Evolutionary conservation across 768 basidiomycete species (phyloP).

Genomic region (Floccularia luteovirens): DNA sequence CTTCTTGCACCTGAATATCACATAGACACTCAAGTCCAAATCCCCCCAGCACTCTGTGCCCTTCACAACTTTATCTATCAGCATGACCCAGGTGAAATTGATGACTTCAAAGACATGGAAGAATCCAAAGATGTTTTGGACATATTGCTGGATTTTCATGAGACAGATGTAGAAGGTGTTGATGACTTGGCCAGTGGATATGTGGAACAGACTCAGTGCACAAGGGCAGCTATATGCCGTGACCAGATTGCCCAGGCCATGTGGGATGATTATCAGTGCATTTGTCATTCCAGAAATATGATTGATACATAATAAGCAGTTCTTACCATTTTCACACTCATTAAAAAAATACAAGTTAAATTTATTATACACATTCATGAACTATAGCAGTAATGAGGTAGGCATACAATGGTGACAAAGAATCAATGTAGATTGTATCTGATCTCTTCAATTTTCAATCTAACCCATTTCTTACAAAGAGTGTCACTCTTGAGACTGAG

Average conservation of each 20-base stretch:
- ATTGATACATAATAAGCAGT: too few species aligned
- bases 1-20: constrained; percentile 5
- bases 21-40: constrained; percentile 5
- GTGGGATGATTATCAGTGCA: constrained; percentile 9
- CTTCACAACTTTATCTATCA: constrained; percentile 9
- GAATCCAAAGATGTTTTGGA: constrained; percentile 1
- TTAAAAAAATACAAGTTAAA: too few species aligned
- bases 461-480: too few species aligned
- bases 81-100: constrained; percentile 5
- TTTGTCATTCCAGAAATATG: too few species aligned
- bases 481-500: too few species aligned
- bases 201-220: constrained; percentile 4
- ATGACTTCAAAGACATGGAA: constrained; percentile 5
- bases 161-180: constrained; percentile 6
- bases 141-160: constrained; percentile 3
- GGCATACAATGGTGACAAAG: too few species aligned
- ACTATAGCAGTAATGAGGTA: too few species aligned
- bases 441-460: too few species aligned
- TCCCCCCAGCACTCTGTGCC: constrained; percentile 6
- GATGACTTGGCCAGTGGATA: constrained; percentile 2
- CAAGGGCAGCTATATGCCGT: constrained; percentile 1
- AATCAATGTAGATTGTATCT: too few species aligned
- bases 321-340: not conserved
- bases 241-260: constrained; percentile 15
- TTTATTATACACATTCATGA: too few species aligned